A percentile compares a stretch with the other conserved stretches of the same genome.
Conservation (phyloP, 805 yeast species). For the Candida sanyiensis region DNA sequence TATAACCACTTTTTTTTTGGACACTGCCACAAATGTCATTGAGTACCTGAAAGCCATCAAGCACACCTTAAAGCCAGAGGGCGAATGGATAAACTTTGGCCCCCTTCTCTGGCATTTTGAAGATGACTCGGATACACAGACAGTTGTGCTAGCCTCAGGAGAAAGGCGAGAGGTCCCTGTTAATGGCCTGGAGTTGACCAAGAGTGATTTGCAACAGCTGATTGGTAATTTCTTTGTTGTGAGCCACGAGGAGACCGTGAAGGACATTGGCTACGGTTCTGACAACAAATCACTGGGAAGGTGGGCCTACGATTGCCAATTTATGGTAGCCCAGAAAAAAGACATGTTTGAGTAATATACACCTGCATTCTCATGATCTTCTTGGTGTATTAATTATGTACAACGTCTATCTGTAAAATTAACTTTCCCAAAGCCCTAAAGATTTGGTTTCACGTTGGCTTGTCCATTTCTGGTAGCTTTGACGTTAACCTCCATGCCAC, state of each 20-base stretch:
- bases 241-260: constrained; percentile 35
- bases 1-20: constrained; percentile 56
- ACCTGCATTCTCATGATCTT: no score
- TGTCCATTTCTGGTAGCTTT: constrained; percentile 12
- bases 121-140: constrained; percentile 34
- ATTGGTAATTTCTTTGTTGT: constrained; percentile 48
- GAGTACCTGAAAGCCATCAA: constrained; percentile 48
- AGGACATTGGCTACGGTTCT: constrained; percentile 46
- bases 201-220: constrained; percentile 47
- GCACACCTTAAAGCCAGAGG: constrained; percentile 39
- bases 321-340: constrained; percentile 24
- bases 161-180: constrained; percentile 28
- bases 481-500: constrained; percentile 11
- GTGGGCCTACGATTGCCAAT: constrained; percentile 58
- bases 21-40: constrained; percentile 53
- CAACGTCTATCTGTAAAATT: not conserved
- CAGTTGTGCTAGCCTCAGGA: constrained; percentile 18
- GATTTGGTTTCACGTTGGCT: constrained; percentile 3
- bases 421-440: no score
- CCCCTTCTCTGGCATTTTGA: constrained; percentile 73
- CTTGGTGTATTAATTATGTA: not conserved
- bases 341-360: no score
- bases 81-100: constrained; percentile 61
- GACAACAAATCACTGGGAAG: constrained; percentile 47
- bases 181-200: constrained; percentile 54